Conservation (phyloP, 805 yeast genomes). For the Scheffersomyces amazonensis region DNA sequence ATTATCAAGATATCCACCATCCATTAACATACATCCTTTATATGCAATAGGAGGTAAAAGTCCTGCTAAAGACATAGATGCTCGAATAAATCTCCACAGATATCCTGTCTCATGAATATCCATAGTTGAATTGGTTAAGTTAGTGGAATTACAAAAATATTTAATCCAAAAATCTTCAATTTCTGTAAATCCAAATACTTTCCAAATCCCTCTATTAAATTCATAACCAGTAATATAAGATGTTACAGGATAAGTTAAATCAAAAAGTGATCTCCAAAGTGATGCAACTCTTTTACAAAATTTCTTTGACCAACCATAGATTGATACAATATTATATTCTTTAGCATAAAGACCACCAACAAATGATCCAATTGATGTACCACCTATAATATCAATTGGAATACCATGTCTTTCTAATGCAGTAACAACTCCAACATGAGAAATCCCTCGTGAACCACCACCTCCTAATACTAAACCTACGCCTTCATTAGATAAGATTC, state of each 20-base stretch:
- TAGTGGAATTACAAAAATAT: slow-evolving; percentile 87
- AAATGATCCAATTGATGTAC: slow-evolving; percentile 93
- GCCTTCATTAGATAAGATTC: slow-evolving; percentile 88
- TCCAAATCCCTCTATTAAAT: slow-evolving; percentile 97
- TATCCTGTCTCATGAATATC: slow-evolving; percentile 90
- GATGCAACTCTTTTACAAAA: slow-evolving; percentile 82
- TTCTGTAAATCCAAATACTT: slow-evolving; percentile 85
- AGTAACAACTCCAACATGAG: slow-evolving; percentile 88
- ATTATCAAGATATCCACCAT: slow-evolving; percentile 95
- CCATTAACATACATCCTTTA: slow-evolving; percentile 88
- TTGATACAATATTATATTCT: slow-evolving; percentile 87
- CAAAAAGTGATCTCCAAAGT: slow-evolving; percentile 79
- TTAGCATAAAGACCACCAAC: slow-evolving; percentile 94
- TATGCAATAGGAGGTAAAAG: slow-evolving; percentile 84
- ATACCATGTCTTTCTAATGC: slow-evolving; percentile 91
- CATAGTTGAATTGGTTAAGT: slow-evolving; percentile 92
- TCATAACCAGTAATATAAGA: slow-evolving; percentile 97
- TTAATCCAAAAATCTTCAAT: slow-evolving; percentile 96
- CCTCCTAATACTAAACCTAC: slow-evolving; percentile 95
- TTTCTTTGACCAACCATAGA: slow-evolving; percentile 84
- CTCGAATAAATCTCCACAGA: slow-evolving; percentile 93
- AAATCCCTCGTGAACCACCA: slow-evolving; percentile 94
- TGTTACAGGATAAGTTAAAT: slow-evolving; percentile 89
- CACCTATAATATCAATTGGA: slow-evolving; percentile 92
- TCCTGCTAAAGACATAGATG: slow-evolving; percentile 96